Evolutionary conservation across 495 filamentous ascomycete genomes (phyloP).

Genomic region (Aspergillus cavernicola): DNA sequence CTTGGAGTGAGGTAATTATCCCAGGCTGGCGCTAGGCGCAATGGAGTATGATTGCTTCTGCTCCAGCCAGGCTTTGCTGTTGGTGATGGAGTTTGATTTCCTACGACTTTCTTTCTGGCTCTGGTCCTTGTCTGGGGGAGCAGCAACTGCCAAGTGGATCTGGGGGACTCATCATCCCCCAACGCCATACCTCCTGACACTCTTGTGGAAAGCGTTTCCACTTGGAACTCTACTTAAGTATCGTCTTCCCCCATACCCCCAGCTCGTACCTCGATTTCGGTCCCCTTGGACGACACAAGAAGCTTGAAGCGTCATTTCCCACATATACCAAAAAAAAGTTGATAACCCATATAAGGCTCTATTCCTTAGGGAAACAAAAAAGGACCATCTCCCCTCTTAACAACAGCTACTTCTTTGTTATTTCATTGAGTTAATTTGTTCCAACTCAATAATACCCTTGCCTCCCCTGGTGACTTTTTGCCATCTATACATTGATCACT

Average conservation of each 20-base stretch:
- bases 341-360: slow-evolving; percentile 8
- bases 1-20: slow-evolving; percentile 10
- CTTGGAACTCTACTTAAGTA: slow-evolving; percentile 21
- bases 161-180: slow-evolving; percentile 27
- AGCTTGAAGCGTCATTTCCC: slow-evolving; percentile 10
- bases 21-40: slow-evolving; percentile 4
- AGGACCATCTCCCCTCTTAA: slow-evolving; percentile 31
- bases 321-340: slow-evolving; percentile 13
- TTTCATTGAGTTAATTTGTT: no score
- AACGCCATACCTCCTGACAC: slow-evolving; percentile 23
- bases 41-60: neutral
- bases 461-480: neutral
- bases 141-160: slow-evolving; percentile 23
- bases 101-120: neutral
- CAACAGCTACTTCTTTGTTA: neutral
- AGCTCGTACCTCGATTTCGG: slow-evolving; percentile 16
- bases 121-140: slow-evolving; percentile 28
- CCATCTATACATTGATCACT: neutral
- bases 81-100: slow-evolving; percentile 1
- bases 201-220: slow-evolving; percentile 4
- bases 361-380: slow-evolving; percentile 8
- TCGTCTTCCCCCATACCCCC: slow-evolving; percentile 21
- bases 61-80: no score
- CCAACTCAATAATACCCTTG: no score
- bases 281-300: slow-evolving; percentile 19